phyloP scores from a whole-genome alignment of 1,284 basidiomycete species.

The Volvariella volvacea region DNA sequence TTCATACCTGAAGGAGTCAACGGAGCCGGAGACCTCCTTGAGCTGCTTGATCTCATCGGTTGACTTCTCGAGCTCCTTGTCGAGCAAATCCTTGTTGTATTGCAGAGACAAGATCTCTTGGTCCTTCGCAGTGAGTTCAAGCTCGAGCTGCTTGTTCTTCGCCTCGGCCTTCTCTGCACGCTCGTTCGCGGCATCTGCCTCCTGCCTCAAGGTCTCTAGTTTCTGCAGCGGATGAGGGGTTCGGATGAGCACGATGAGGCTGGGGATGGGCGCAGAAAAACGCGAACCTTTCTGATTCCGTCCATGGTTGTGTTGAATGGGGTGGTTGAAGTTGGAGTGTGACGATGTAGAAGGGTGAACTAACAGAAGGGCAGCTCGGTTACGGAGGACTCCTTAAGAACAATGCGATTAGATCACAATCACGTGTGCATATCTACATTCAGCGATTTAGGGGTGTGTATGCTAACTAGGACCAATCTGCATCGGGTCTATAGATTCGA shows the following conservation, averaged over 20 bases:
- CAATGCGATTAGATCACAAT: too few relatives aligned
- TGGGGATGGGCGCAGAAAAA: conserved; percentile 5
- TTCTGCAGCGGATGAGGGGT: conserved; percentile 37
- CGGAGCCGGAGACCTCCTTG: conserved; percentile 69
- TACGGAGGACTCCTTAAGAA: too few relatives aligned
- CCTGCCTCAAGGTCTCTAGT: conserved; percentile 68
- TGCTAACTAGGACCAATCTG: too few relatives aligned
- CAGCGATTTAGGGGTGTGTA: too few relatives aligned
- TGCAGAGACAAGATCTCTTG: conserved; percentile 84
- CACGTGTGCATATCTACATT: too few relatives aligned
- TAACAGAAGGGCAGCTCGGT: background rate
- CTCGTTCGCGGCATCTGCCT: conserved; percentile 77
- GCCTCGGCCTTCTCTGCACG: conserved; percentile 84
- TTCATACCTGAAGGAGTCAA: conserved; percentile 68
- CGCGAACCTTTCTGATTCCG: conserved; percentile 67
- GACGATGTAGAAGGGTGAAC: background rate
- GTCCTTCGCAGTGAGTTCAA: conserved; percentile 77
- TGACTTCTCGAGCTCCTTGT: conserved; percentile 69
- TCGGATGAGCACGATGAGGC: conserved; percentile 2
- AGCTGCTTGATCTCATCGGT: conserved; percentile 70
- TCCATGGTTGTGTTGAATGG: conserved; percentile 34
- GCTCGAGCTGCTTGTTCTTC: conserved; percentile 82
- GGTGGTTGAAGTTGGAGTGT: background rate
- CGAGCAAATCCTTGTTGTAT: conserved; percentile 69
- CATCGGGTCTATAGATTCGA: too few relatives aligned